Evolutionary conservation across 1,284 basidiomycete genomes (phyloP).

Genomic region (Rhodofomes roseus): DNA sequence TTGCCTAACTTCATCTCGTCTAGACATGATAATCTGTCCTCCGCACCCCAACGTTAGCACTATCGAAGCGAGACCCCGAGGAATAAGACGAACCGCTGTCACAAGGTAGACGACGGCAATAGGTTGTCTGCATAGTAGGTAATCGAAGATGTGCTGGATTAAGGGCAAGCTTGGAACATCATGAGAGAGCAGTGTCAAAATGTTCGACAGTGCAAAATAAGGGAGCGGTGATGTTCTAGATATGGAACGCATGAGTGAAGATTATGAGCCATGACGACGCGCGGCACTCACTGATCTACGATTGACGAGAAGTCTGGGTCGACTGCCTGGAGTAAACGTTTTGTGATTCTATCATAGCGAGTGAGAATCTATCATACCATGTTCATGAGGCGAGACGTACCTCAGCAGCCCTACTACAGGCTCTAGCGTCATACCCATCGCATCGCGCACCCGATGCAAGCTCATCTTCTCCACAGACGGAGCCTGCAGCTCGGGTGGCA

Average conservation of each 20-base stretch:
- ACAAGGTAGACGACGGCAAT: constrained; percentile 79
- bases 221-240: constrained; percentile 62
- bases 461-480: constrained; percentile 69
- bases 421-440: constrained; percentile 83
- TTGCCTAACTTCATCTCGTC: constrained; percentile 54
- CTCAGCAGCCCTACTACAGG: constrained; percentile 82
- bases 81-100: constrained; percentile 58
- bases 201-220: constrained; percentile 86
- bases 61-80: background rate
- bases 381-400: constrained; percentile 34
- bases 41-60: background rate
- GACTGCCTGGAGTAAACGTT: constrained; percentile 62
- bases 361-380: background rate
- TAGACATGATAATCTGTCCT: constrained; percentile 53
- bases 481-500: constrained; percentile 58
- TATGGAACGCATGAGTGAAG: constrained; percentile 4
- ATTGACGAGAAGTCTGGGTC: constrained; percentile 71
- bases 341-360: constrained; percentile 49
- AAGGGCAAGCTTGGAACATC: constrained; percentile 82
- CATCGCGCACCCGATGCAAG: constrained; percentile 80
- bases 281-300: constrained; percentile 56
- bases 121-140: constrained; percentile 79
- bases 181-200: constrained; percentile 89
- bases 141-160: constrained; percentile 89
- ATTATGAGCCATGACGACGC: background rate